phyloP scores from a whole-genome alignment of 345 rosid species.

The Streptanthus diversifolius region DNA sequence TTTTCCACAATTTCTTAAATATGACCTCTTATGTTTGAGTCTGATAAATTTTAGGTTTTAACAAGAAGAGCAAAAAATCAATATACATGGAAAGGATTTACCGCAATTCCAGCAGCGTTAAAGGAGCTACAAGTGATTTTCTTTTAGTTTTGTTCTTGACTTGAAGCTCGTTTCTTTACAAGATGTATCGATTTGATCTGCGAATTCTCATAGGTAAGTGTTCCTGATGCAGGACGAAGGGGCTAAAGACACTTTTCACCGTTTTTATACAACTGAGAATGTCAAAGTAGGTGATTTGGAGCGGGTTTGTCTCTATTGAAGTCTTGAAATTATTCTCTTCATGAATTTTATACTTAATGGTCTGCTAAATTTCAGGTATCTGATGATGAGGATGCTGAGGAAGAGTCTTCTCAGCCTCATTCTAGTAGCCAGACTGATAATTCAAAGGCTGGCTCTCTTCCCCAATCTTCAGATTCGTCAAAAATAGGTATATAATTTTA shows the following conservation, averaged over 20 bases:
- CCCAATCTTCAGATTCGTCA: slow-evolving; percentile 38
- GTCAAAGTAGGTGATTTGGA: slow-evolving; percentile 48
- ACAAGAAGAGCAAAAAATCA: slow-evolving; percentile 66
- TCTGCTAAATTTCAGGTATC: slow-evolving; percentile 35
- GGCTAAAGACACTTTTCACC: slow-evolving; percentile 42
- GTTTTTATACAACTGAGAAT: slow-evolving; percentile 37
- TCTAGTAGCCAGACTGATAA: slow-evolving; percentile 61
- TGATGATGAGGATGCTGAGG: slow-evolving; percentile 66
- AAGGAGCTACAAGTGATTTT: slow-evolving; percentile 52
- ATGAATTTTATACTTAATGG: not conserved
- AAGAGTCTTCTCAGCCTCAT: slow-evolving; percentile 48
- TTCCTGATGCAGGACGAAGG: slow-evolving; percentile 57
- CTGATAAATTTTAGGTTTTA: slow-evolving; percentile 47
- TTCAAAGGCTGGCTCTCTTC: slow-evolving; percentile 41
- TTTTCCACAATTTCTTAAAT: not conserved
- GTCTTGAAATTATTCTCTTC: not conserved
- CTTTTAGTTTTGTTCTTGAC: not conserved
- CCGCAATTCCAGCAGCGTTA: slow-evolving; percentile 61
- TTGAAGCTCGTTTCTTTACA: not conserved
- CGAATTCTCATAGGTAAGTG: not conserved
- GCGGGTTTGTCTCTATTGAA: not conserved
- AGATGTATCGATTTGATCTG: not conserved
- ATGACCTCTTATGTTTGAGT: not conserved
- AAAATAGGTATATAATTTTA: slow-evolving; percentile 25
- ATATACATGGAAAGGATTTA: slow-evolving; percentile 81